These are phyloP conservation scores for Lachnellula hyalina DNA, from an alignment of 2,329 filamentous ascomycete genomes.

Conservation along the genomic window DNA sequence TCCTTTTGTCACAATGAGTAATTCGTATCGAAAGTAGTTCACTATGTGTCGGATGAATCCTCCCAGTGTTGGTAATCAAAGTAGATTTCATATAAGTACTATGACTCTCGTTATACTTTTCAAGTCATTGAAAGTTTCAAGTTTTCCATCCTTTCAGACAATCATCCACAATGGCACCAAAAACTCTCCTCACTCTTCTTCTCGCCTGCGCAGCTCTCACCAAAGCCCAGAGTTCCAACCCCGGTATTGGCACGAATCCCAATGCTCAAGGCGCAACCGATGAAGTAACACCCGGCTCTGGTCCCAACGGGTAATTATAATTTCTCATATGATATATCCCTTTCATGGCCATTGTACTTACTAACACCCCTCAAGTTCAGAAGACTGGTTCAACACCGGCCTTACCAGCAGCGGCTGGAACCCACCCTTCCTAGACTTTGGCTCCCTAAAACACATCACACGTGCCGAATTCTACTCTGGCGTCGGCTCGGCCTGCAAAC, in stretches of 20 bases:
- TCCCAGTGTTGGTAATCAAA: background rate
- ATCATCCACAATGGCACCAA: background rate
- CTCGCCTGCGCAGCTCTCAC: background rate
- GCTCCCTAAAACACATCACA: conserved; percentile 26
- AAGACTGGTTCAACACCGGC: conserved; percentile 31
- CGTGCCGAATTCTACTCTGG: conserved; percentile 27
- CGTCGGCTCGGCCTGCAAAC: conserved; percentile 23
- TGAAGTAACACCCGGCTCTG: conserved; percentile 11
- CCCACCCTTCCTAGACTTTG: conserved; percentile 32
- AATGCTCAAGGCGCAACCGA: conserved; percentile 9
- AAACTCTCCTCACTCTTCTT: background rate
- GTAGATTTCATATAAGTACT: background rate
- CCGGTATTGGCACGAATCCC: background rate
- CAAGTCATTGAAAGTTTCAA: background rate
- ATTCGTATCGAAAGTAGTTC: too few species aligned
- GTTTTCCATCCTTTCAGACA: background rate
- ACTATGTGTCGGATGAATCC: background rate
- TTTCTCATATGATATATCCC: too few species aligned
- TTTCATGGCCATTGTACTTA: background rate
- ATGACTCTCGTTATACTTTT: background rate
- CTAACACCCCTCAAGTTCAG: conserved; percentile 22
- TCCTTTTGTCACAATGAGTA: too few species aligned
- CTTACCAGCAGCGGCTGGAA: conserved; percentile 30
- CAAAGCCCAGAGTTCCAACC: background rate
- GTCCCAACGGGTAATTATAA: conserved; percentile 10